These are phyloP conservation scores for Omphalotus olearius DNA, from an alignment of 1,284 basidiomycete genomes.

Conservation along the genomic window DNA sequence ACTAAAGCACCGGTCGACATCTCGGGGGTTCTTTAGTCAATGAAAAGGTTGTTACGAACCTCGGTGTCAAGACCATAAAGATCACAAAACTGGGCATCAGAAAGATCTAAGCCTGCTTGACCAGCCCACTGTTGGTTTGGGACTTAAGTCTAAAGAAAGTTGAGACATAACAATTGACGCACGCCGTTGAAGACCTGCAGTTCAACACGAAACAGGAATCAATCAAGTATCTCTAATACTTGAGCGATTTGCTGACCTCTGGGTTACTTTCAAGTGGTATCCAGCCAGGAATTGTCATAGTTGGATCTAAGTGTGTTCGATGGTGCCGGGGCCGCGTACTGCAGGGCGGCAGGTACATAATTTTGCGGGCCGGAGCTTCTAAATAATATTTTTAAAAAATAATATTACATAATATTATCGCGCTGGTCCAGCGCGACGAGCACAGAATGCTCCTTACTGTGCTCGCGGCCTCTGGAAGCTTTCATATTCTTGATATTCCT, in stretches of 20 bases:
- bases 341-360: no score
- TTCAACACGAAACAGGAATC: neutral
- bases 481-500: no score
- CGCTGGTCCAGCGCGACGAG: no score
- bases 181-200: slow-evolving; percentile 2
- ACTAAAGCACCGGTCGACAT: slow-evolving; percentile 32
- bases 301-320: no score
- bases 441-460: no score
- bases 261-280: slow-evolving; percentile 5
- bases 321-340: no score
- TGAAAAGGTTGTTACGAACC: neutral
- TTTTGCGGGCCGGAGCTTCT: no score
- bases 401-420: no score
- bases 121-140: neutral
- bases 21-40: neutral
- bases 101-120: slow-evolving; percentile 4
- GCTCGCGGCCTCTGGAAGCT: no score
- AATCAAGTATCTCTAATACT: neutral
- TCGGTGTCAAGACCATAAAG: slow-evolving; percentile 7
- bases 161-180: neutral
- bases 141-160: neutral
- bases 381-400: no score
- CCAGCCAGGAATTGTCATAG: neutral
- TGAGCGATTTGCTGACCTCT: neutral
- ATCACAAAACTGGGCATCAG: neutral